phyloP scores from a whole-genome alignment of 2,329 filamentous ascomycete genomes.

The Sclerotinia minor region DNA sequence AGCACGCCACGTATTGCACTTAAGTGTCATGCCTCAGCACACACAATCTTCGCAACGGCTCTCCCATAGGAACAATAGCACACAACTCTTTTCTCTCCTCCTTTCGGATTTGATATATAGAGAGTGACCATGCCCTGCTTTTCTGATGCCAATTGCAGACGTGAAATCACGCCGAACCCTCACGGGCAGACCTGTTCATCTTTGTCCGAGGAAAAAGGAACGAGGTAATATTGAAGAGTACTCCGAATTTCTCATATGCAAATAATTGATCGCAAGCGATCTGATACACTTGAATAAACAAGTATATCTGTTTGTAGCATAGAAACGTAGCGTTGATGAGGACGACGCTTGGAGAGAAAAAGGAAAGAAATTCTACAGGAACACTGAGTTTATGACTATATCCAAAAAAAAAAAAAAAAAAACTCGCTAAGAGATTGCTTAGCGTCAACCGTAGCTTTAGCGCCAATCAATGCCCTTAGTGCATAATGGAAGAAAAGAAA shows the following conservation, averaged over 20 bases:
- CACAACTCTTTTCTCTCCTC: constrained; percentile 43
- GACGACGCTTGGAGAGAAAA: constrained; percentile 61
- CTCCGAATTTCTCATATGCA: constrained; percentile 99
- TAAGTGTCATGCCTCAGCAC: constrained; percentile 66
- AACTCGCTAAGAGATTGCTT: constrained; percentile 9
- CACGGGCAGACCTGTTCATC: constrained; percentile 67
- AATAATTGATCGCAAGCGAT: constrained; percentile 33
- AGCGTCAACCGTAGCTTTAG: constrained; percentile 6
- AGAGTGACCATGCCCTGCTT: constrained; percentile 59
- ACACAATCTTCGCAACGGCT: constrained; percentile 94
- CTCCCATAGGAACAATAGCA: constrained; percentile 70
- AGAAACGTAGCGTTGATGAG: constrained; percentile 93
- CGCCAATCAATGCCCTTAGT: neutral
- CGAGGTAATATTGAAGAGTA: constrained; percentile 71
- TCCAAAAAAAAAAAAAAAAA: neutral
- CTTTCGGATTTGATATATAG: constrained; percentile 37
- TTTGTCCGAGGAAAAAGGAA: constrained; percentile 48
- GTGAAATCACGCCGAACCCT: constrained; percentile 81
- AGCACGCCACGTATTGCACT: constrained; percentile 94
- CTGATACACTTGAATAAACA: constrained; percentile 39
- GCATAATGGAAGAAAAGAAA: neutral
- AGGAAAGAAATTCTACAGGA: constrained; percentile 4
- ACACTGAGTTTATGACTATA: constrained; percentile 12
- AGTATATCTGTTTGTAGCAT: constrained; percentile 75
- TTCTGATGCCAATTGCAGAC: constrained; percentile 93